Percentiles rank a stretch among this genome's conserved stretches.
Evolutionary conservation across 352 stramenopile species (phyloP).

Genomic region (Phytophthora hybrid): DNA sequence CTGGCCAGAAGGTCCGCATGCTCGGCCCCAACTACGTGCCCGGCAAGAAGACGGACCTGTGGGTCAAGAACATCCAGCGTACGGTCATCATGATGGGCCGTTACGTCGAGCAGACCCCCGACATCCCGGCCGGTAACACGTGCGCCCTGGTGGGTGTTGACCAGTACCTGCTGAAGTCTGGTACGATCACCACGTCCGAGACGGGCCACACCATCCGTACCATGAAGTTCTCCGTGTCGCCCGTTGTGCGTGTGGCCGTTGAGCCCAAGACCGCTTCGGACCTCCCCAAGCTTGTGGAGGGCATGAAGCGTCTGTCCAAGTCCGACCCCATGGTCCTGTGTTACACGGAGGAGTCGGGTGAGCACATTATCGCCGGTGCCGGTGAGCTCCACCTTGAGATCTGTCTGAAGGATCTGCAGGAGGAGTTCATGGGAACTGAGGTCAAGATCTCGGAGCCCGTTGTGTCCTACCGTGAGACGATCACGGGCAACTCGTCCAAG

Average conservation of each 20-base stretch:
- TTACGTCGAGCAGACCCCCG: constrained; percentile 98
- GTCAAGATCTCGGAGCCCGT: constrained; percentile 99
- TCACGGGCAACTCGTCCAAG: constrained; percentile 95
- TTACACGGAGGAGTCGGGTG: constrained; percentile 99
- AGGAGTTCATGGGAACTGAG: constrained; percentile 99
- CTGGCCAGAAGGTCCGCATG: constrained; percentile 99
- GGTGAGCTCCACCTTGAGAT: constrained; percentile 99
- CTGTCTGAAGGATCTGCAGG: constrained; percentile 99
- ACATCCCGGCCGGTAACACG: constrained; percentile 99
- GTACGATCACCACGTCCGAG: constrained; percentile 99
- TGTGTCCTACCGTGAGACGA: constrained; percentile 99
- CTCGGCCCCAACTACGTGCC: constrained; percentile 99
- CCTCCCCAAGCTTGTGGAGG: constrained; percentile 99
- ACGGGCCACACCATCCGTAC: constrained; percentile 99
- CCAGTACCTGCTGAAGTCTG: constrained; percentile 99
- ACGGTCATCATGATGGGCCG: constrained; percentile 99
- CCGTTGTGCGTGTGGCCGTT: constrained; percentile 99
- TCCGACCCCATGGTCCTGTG: constrained; percentile 99
- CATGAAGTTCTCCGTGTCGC: constrained; percentile 99
- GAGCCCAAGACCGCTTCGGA: constrained; percentile 99
- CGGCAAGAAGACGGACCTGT: constrained; percentile 99
- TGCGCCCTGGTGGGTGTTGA: constrained; percentile 99
- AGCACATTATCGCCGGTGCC: constrained; percentile 99
- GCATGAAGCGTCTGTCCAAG: constrained; percentile 99
- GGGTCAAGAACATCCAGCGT: constrained; percentile 99